Evolutionary conservation across 139 green algal genomes (phyloP), one percentile per base, ranked within the genome.

Genomic region (Volvox reticuliferus): DNA sequence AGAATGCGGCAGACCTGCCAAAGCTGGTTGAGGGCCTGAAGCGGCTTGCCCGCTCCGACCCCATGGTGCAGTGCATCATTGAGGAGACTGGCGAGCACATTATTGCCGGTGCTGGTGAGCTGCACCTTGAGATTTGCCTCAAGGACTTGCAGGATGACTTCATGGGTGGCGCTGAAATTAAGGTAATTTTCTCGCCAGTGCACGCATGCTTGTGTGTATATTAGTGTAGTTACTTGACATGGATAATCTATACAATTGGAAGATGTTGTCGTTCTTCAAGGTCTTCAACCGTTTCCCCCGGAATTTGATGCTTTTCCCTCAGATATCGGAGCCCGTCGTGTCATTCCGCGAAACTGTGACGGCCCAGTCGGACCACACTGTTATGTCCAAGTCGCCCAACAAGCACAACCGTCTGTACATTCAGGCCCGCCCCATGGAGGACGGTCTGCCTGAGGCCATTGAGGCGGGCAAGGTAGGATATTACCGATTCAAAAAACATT

Each of bases 371-470:
- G 96, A 99, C 94, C 97, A 99, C 95, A 96, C 96, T 9, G 96
- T 98, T 87, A 99, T 99, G 98, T 97, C 95, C 96, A 99, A 99
- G 97, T 99, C 98, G 17, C 98, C 98, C 94, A 99, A 99, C 98
- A 99, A 99, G 98, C 98, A 99, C 97, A 99, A 99, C 97, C 95
- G 98, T 89, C 92, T 99, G 78, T 99, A 99, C 97, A 93, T 99
- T 86, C 96, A 98, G 95, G 98, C 97, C 18, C 95, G 97, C 33
- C 96, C 98, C 61, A 96, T 99, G 92, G 98, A 99, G 95, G 98
- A 99, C 37, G 98, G 98, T 67, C 96, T 99, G 84, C 91, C 98
- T 75, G 98, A 99, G 95, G 97, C 96, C 75, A 99, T 99, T 92
- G 98, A 99, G 84, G 98, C 99, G 35, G 98, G 98, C 94, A 97